Conservation (phyloP, 225 moss, liverwort and hornwort species). For the Pseudoscleropodium purum region DNA sequence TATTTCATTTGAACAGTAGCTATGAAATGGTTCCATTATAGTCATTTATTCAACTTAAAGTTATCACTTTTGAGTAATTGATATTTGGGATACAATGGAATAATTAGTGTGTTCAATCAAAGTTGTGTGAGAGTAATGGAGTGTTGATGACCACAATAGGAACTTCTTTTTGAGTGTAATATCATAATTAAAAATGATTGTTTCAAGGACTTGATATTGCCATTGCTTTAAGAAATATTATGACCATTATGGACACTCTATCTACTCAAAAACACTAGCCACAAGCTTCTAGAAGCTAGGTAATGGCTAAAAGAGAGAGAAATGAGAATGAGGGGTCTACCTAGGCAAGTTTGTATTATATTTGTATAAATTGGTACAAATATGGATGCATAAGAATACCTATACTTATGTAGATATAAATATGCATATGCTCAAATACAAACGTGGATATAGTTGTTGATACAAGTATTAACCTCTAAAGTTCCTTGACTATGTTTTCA, state of each 20-base stretch:
- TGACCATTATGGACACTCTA: not conserved
- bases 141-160: not conserved
- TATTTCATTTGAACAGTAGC: not conserved
- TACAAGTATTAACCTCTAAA: too few species aligned
- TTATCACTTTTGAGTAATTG: too few species aligned
- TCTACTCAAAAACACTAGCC: not conserved
- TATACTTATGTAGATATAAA: not conserved
- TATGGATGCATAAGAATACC: not conserved
- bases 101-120: not conserved
- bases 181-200: not conserved
- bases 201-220: not conserved
- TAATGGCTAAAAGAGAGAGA: fast-evolving
- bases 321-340: not conserved
- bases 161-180: not conserved
- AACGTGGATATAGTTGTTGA: fast-evolving
- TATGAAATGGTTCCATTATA: not conserved
- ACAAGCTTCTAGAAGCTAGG: not conserved
- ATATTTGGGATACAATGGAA: not conserved
- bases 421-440: not conserved
- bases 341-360: not conserved
- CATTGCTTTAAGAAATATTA: not conserved
- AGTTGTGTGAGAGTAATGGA: too few species aligned
- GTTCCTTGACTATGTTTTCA: too few species aligned
- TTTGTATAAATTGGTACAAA: not conserved
- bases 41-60: not conserved